Evolutionary conservation across 495 filamentous ascomycete genomes (phyloP).

Genomic region (Usnea hakonensis): DNA sequence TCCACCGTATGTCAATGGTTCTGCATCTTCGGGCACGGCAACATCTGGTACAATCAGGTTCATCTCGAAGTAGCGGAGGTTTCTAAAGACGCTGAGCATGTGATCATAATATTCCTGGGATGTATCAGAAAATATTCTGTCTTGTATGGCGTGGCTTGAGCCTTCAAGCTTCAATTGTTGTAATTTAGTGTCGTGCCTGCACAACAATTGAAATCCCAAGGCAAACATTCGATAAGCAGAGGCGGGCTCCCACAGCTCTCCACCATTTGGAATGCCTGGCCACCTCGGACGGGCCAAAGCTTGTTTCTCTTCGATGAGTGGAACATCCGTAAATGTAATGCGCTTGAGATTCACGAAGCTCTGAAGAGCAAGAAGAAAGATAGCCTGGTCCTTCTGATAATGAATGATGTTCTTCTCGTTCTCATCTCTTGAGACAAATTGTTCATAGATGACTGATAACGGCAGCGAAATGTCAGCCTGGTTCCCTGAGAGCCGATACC

Average conservation of each 20-base stretch:
- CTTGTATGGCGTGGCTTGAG: neutral
- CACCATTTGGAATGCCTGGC: neutral
- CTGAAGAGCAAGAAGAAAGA: neutral
- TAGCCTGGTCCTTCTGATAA: neutral
- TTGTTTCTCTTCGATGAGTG: neutral
- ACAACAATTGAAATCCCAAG: neutral
- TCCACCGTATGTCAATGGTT: neutral
- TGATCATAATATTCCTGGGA: neutral
- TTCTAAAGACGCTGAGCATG: neutral
- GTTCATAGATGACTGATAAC: neutral
- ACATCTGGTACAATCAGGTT: neutral
- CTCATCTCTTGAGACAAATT: neutral
- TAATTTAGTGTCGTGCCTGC: neutral
- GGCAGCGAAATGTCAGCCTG: neutral
- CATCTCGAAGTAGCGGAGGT: neutral
- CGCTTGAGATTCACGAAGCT: neutral
- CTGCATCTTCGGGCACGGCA: neutral
- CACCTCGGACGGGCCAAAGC: neutral
- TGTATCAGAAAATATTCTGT: neutral
- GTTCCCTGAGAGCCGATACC: neutral
- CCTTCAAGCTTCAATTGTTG: neutral
- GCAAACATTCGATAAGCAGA: neutral
- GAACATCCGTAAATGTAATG: neutral
- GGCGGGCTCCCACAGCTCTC: neutral
- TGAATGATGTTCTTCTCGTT: neutral